Evolutionary conservation across 257 asterid species (phyloP), one percentile per base, ranked within the genome.

Genomic region (Plectranthus barbatus): DNA sequence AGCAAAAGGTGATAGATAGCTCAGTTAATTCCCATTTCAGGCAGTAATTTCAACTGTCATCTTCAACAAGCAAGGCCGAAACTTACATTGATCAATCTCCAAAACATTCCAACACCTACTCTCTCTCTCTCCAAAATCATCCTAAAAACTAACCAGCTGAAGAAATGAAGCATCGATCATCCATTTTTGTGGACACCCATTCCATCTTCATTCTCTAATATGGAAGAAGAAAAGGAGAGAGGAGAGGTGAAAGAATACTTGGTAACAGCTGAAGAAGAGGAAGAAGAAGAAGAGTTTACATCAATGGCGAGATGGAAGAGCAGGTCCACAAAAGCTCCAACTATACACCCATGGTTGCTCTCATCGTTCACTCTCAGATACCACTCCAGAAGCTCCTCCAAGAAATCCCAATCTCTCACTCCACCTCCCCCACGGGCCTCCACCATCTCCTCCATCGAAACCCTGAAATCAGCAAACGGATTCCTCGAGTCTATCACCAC

Each of bases 361-460:
- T 64, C 60, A 1, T 50, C 67, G 44, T 90, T 90, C 17, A 81
- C 83, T n/a, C 64, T 72, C 19, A 90, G 67, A 23, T 81, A 90
- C 14, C 85, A 79, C 1, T 76, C 61, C 60, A 90, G 69, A n/a
- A 90, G 84, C 70, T 80, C 84, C 76, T 90, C 91, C 69, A 86
- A 55, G 17, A 47, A 67, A 1, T 62, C 90, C 97, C 97, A 84
- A 9, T 66, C 82, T 42, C 64, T 57, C 42, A 72, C n/a, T n/a
- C n/a, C n/a, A n/a, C n/a, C n/a, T n/a, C n/a, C 46, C 2, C 62
- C 78, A 36, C 80, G 78, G 9, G 88, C 90, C 60, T 57, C 85
- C 83, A 83, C 89, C 97, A 90, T 90, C 34, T 86, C 97, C 79
- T 73, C 88, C 94, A 90, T 90, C 15, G 97, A 90, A 34, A 45